Conservation (phyloP, 83 land plant species). For the Thuja plicata region DNA sequence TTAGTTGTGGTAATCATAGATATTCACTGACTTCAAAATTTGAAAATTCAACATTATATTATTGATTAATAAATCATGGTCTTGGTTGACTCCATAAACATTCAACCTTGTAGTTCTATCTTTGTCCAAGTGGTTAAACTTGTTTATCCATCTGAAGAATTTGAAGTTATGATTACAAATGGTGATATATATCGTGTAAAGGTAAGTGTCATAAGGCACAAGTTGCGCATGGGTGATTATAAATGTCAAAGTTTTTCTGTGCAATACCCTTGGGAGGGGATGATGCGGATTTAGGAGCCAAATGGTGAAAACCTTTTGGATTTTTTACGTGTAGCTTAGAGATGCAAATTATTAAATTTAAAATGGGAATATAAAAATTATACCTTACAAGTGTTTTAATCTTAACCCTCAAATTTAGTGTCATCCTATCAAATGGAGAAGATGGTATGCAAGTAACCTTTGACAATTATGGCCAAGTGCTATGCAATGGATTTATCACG, state of each 20-base stretch:
- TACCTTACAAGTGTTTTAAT: neutral
- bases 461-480: too few relatives aligned
- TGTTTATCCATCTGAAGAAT: neutral
- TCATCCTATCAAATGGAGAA: too few relatives aligned
- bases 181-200: neutral
- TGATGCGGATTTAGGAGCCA: neutral
- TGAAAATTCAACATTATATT: neutral
- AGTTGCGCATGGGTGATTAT: too few relatives aligned
- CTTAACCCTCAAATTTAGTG: too few relatives aligned
- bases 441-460: too few relatives aligned
- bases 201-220: too few relatives aligned
- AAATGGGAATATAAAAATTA: neutral
- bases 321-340: neutral
- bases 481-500: too few relatives aligned
- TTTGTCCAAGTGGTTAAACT: neutral
- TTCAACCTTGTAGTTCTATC: neutral
- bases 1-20: neutral
- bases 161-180: neutral
- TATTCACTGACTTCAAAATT: neutral
- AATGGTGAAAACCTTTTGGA: neutral
- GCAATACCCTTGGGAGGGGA: neutral
- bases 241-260: too few relatives aligned
- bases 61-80: neutral
- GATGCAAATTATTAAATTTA: neutral
- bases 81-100: neutral